Base-by-base conservation (phyloP, 2,329 filamentous ascomycete species). In the Trichoderma polysporum region DNA sequence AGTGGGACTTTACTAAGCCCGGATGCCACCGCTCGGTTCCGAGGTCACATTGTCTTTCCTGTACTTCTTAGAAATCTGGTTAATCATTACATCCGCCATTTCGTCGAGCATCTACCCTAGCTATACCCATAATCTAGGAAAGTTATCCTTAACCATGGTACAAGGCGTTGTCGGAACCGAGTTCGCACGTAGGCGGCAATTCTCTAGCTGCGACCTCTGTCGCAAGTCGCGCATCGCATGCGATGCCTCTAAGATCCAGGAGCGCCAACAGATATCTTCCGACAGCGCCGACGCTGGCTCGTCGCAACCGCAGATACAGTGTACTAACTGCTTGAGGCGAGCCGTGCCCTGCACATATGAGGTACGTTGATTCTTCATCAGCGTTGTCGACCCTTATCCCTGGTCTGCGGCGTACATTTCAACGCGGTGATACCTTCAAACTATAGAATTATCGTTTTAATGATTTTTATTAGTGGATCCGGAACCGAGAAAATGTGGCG, bases 201-300 rank as follows among this genome's bases (percentile, higher is more conserved):
- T 29, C 47, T 62, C 59, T 22, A 62, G 59, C 22, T 62, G 59
- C 17, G 59, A 62, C 15, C 33, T 39, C 47, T 62, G 59, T 25
- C 59, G 59, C 47, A 39, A 37, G 39, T 39, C 47, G 31, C 59
- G 59, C 17, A 62, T 62, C 12, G 59, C 59, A 62, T 62, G 59
- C 25, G 59, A 62, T 37, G 59, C 59, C 0, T 50, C 59, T 19
- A 31, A 52, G 19, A 19, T 62, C 39, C 59, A 62, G 33, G 22
- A 29, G 31, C 33, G 19, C 22, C 59, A 31, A 7, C 22, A 52
- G 7, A n/a, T 15, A 13, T n/a, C 47, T 39, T 22, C 59, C 45
- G 29, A 31, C 9, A 13, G 10, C 15, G 7, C 59, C 47, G 22
- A 29, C 9, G 22, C 59, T 37, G 10, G 3, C 9, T 52, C 45